Conservation (phyloP, 2,329 filamentous ascomycete species). For the Penicillium sp. region DNA sequence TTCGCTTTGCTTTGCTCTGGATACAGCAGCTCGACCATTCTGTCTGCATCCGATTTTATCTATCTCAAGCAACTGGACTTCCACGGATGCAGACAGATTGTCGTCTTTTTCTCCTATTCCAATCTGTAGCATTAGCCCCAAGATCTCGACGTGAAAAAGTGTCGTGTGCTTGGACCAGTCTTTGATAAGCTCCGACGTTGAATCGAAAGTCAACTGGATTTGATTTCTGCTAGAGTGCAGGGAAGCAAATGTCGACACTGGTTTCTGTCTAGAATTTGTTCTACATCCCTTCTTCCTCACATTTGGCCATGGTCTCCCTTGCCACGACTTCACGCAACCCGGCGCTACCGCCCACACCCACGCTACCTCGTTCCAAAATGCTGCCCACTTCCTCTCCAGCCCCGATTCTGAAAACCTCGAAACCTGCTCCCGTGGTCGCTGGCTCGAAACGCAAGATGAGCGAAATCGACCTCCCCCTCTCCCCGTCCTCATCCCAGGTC, state of each 20-base stretch:
- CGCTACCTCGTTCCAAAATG: conserved; percentile 31
- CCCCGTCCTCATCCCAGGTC: conserved; percentile 29
- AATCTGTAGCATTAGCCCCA: conserved; percentile 13
- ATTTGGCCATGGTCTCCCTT: conserved; percentile 35
- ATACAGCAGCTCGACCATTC: conserved; percentile 10
- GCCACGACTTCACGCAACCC: conserved; percentile 28
- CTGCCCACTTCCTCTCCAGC: conserved; percentile 30
- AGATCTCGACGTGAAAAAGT: conserved; percentile 10
- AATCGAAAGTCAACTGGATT: conserved; percentile 3
- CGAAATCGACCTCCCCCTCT: conserved; percentile 34
- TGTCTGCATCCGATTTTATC: conserved; percentile 16
- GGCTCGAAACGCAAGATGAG: conserved; percentile 40
- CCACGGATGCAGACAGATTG: conserved; percentile 22
- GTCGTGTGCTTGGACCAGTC: conserved; percentile 24
- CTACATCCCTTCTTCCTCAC: not conserved
- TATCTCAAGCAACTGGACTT: conserved; percentile 11
- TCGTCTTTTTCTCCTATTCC: conserved; percentile 1
- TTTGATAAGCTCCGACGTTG: conserved; percentile 12
- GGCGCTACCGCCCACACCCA: conserved; percentile 25
- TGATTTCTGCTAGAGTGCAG: conserved; percentile 4
- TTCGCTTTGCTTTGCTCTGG: conserved; percentile 11
- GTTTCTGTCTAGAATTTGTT: conserved; percentile 6
- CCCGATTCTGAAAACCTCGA: conserved; percentile 39
- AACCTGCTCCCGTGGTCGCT: conserved; percentile 20
- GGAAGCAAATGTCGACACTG: conserved; percentile 23